A percentile compares a stretch with the other conserved stretches of the same genome.
Conservation (phyloP, 1,139 yeast genomes). For the Zygoascus meyerae region DNA sequence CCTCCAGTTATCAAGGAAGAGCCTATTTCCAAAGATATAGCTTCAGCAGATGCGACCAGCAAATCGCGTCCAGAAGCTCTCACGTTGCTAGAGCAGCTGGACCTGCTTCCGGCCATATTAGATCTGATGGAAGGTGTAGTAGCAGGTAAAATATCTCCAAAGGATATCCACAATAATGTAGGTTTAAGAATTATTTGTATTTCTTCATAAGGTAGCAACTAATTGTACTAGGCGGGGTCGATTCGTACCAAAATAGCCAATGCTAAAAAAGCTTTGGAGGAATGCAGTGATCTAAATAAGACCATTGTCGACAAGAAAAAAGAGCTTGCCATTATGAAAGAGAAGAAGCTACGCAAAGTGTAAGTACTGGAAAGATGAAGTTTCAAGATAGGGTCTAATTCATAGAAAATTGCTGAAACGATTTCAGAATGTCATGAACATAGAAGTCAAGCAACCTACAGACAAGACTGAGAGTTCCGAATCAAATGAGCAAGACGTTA, state of each 20-base stretch:
- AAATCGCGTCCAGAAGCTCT: constrained; percentile 11
- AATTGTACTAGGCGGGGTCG: constrained; percentile 23
- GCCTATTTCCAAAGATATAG: too few species aligned
- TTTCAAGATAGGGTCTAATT: not conserved
- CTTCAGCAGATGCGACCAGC: not conserved
- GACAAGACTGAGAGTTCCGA: not conserved
- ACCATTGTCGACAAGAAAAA: constrained; percentile 17
- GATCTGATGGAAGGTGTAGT: constrained; percentile 22
- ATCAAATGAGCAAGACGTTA: too few species aligned
- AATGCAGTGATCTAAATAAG: constrained; percentile 21
- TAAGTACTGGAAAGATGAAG: not conserved
- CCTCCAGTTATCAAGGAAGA: too few species aligned
- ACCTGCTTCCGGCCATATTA: constrained; percentile 23
- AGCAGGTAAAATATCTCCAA: constrained; percentile 21
- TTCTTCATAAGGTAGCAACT: not conserved
- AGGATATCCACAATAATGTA: constrained; percentile 24
- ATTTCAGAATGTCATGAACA: constrained; percentile 19
- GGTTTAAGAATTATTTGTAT: not conserved
- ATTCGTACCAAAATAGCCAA: constrained; percentile 22
- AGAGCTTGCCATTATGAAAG: constrained; percentile 5
- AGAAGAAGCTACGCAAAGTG: constrained; percentile 11
- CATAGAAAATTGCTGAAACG: constrained; percentile 16
- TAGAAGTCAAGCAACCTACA: constrained; percentile 9
- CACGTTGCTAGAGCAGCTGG: constrained; percentile 19
- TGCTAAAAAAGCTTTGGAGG: constrained; percentile 18